Conservation (phyloP, 2,329 filamentous ascomycete species). For the Talaromyces sp. region DNA sequence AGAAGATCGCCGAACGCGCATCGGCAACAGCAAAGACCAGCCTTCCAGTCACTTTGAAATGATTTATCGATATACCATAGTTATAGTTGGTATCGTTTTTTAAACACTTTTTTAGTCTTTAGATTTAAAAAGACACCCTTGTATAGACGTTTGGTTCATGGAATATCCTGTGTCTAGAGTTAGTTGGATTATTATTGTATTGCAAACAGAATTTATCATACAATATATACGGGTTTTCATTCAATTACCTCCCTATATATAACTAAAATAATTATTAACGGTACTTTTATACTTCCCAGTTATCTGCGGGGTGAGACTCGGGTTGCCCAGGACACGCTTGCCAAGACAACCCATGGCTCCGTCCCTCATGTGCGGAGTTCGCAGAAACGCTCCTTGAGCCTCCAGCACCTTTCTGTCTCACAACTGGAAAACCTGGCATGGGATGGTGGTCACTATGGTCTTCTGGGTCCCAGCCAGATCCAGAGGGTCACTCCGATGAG, state of each 20-base stretch:
- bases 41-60: conserved; percentile 45
- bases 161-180: not conserved
- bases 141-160: not conserved
- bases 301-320: not conserved
- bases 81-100: not conserved
- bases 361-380: not conserved
- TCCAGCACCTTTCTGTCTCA: not conserved
- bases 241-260: too few relatives aligned
- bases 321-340: not conserved
- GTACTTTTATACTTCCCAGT: not conserved
- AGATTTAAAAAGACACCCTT: not conserved
- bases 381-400: not conserved
- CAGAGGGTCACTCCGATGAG: conserved; percentile 9
- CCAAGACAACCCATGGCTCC: not conserved
- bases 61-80: conserved; percentile 13
- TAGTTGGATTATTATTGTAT: not conserved
- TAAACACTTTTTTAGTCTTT: not conserved
- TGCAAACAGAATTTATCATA: not conserved
- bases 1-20: conserved; percentile 60
- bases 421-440: conserved; percentile 17
- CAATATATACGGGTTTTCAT: not conserved
- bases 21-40: conserved; percentile 57
- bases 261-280: too few relatives aligned
- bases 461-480: conserved; percentile 25
- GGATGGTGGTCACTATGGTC: conserved; percentile 45